Evolutionary conservation across 305 asterid genomes (phyloP), one percentile per base, ranked within the genome.

Genomic region (Rubia tinctorum): DNA sequence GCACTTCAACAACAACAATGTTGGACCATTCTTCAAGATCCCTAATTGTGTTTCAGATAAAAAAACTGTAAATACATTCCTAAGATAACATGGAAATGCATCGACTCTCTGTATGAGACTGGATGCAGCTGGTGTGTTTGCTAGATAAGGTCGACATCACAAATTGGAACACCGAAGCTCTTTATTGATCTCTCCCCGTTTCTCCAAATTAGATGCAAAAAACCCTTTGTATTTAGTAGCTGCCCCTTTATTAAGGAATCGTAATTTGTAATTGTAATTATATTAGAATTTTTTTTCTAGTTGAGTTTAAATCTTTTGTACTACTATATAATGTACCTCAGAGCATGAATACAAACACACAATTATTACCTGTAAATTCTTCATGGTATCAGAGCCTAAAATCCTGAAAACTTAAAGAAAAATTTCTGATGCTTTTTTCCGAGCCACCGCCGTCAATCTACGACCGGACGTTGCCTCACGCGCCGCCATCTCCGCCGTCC

Each of bases 81-180:
- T 42, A 73, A 63, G 64, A 49, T 0, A 45, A 14, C 64, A 45
- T 63, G 42, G 12, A 39, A 34, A 49, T 68, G 37, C 53, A 66
- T 66, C 44, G 42, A 44, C 7, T 18, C 18, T 67, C 58, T 22
- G 12, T 12, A 3, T 9, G 27, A 81, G 69, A 83, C 88, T 47
- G 99, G 93, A 85, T 91, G 88, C 61, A 95, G 79, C 80, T 92
- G 99, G 82, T 95, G 98, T 65, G 96, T 90, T 84, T 95, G 99
- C 99, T 97, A 95, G 67, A 95, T 92, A 63, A 95, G 96, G 77
- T 95, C 99, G 69, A 95, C 87, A 83, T 95, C 99, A 72, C 91
- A 92, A 75, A 98, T 95, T 66, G 99, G 99, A 83, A 95, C 99
- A 23, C 95, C 86, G 88, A 92, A 92, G 86, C 97, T 86, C 78